Base-by-base conservation (phyloP, 78 protist species). In the Chrysochromulina tobinii region DNA sequence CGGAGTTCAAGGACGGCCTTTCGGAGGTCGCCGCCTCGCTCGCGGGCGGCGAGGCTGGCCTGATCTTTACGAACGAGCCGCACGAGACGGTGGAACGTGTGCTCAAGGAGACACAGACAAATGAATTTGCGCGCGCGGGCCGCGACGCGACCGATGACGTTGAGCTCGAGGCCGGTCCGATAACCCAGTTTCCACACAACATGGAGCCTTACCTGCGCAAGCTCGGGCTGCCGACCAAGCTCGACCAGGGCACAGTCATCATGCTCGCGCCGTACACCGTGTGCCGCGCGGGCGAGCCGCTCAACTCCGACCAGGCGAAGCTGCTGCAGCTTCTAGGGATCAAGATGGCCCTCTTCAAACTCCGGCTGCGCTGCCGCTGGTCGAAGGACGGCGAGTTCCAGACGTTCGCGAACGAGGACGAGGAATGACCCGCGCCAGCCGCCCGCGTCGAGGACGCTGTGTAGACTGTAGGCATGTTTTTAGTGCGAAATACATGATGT, bases 61-160 rank as follows among this genome's bases (percentile, higher is more conserved):
- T 98, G 75, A 90, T 97, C 58, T 95, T 97, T 86, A 96, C 99
- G 25, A 96, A 96, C 92, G 54, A 84, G 27, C 9, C 68, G 21
- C 87, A 18, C 55, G 94, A 94, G 50, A 89, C 91, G 25, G 91
- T 96, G 25, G 55, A 17, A 50, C 67, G 84, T 12, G 83, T 88
- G 1, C 15, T 75, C 14, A 23, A 38, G 57, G 57, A 50, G 21
- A 50, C 81, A 0, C 38, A 85, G 91, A 94, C 89, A 59, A 21
- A 4, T 14, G 99, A 97, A 73, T 97, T 68, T 69, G 98, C 99
- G 25, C 93, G 98, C 86, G 61, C 97, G 20, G 99, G 99, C 17
- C 68, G 66, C 89, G 87, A 21, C n/a, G 95, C 99, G 64, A 89
- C 94, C 1, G 94, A 92, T 79, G 87, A 89, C 1, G 75, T 96